Base-by-base conservation (phyloP, 2,329 filamentous ascomycete genomes). In the Fusarium sp. region DNA sequence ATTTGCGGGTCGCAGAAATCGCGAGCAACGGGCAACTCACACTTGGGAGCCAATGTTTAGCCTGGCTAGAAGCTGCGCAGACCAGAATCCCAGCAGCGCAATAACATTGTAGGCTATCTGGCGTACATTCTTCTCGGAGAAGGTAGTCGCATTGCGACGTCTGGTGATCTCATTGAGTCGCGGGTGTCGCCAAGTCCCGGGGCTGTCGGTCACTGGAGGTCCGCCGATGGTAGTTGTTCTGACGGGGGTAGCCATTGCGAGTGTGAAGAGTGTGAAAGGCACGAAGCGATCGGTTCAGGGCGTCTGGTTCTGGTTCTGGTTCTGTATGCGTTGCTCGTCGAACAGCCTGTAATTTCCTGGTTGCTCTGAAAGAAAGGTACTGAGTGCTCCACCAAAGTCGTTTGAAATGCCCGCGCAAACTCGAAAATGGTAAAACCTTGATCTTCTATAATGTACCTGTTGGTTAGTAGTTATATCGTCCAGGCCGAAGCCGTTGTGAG, bases 111-210 rank as follows among this genome's bases (percentile, higher is more conserved):
- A 86, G 27, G 86, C 72, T 47, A 96, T 86, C 49, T 82, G 84
- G 58, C 82, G 84, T 44, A 95, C 77, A 65, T 97, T 94, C 72
- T 85, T 85, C 67, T 93, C 88, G 52, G 88, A 87, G 74, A 98
- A 97, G 43, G 83, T 90, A 13, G 88, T 87, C 17, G 88, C 88
- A 73, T 91, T 88, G 72, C 93, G 91, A 47, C 95, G 88, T 61
- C 85, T 84, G 14, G 90, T 87, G 72, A 99, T 96, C 77, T 98
- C 94, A 70, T 92, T 84, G 64, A 97, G 83, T 62, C 89, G 88
- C 31, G 95, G 95, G 75, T 99, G 95, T 71, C 88, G 86, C 94
- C 95, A 99, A 72, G 88, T 92, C 51, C 94, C 93, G 7, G 91
- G 84, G 68, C 83, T 86, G 49, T 86, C 84, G 25, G 76, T 71